Evolutionary conservation across 2,329 filamentous ascomycete species (phyloP).

Genomic region (Parastagonospora avenae): DNA sequence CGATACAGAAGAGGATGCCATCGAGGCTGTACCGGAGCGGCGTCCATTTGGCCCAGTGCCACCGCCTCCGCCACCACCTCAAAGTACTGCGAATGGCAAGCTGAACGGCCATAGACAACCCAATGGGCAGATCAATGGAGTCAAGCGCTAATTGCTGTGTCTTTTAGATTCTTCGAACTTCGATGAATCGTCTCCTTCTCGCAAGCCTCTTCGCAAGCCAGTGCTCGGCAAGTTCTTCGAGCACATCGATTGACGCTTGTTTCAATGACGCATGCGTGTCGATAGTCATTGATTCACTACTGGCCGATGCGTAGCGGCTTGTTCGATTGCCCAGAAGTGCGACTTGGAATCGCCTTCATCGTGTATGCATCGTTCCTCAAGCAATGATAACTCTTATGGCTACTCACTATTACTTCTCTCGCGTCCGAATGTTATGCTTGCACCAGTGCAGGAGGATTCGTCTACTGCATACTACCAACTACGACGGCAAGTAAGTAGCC

Average conservation of each 20-base stretch:
- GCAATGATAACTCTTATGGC: constrained; percentile 13
- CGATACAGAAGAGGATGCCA: constrained; percentile 61
- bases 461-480: background rate
- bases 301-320: background rate
- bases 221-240: constrained; percentile 4
- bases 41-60: constrained; percentile 46
- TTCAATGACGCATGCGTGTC: background rate
- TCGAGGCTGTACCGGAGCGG: constrained; percentile 39
- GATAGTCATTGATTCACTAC: background rate
- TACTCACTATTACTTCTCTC: background rate
- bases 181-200: constrained; percentile 1
- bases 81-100: constrained; percentile 37
- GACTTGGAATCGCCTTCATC: background rate
- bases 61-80: constrained; percentile 44
- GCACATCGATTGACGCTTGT: constrained; percentile 2
- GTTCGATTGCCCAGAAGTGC: background rate
- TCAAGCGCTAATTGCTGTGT: constrained; percentile 41
- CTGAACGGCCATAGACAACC: constrained; percentile 45
- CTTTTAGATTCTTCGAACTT: constrained; percentile 10
- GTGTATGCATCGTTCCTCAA: constrained; percentile 12
- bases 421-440: background rate
- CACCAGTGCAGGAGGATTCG: background rate
- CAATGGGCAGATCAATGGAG: constrained; percentile 47
- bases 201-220: background rate
- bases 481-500: too few species aligned